A percentile compares a stretch with the other conserved stretches of the same genome.
Conservation (phyloP, 331 rosid species). For the Telfairia occidentalis region DNA sequence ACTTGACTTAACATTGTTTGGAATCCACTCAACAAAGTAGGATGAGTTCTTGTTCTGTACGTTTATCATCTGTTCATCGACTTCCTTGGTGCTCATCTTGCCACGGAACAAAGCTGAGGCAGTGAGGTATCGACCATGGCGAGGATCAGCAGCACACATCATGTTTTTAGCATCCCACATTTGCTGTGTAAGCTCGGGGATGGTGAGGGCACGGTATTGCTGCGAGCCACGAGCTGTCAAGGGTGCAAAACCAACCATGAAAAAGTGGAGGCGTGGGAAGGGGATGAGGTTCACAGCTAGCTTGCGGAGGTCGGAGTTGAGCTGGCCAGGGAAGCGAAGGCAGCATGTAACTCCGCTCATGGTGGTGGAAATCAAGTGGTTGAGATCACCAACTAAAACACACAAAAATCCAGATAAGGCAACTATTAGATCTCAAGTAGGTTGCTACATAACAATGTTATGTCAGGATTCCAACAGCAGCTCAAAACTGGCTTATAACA, state of each 20-base stretch:
- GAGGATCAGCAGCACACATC: conserved; percentile 78
- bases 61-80: conserved; percentile 72
- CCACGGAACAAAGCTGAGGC: conserved; percentile 87
- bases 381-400: conserved; percentile 68
- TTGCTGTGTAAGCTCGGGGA: conserved; percentile 79
- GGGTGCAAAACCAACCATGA: conserved; percentile 88
- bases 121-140: conserved; percentile 72
- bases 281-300: conserved; percentile 72
- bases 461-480: background rate
- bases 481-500: background rate
- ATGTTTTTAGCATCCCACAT: conserved; percentile 76
- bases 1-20: conserved; percentile 77
- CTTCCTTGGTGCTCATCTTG: conserved; percentile 78
- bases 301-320: conserved; percentile 68
- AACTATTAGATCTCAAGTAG: background rate
- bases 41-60: conserved; percentile 86
- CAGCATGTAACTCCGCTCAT: conserved; percentile 94
- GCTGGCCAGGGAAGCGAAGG: conserved; percentile 82
- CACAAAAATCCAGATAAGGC: background rate
- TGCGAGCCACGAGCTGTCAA: conserved; percentile 68
- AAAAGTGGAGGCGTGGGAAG: conserved; percentile 79
- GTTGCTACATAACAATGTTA: background rate
- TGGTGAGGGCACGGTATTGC: conserved; percentile 56
- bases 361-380: conserved; percentile 83
- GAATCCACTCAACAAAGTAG: conserved; percentile 78